phyloP scores from a whole-genome alignment of 2,329 filamentous ascomycete genomes.

The Diaporthe amygdali region DNA sequence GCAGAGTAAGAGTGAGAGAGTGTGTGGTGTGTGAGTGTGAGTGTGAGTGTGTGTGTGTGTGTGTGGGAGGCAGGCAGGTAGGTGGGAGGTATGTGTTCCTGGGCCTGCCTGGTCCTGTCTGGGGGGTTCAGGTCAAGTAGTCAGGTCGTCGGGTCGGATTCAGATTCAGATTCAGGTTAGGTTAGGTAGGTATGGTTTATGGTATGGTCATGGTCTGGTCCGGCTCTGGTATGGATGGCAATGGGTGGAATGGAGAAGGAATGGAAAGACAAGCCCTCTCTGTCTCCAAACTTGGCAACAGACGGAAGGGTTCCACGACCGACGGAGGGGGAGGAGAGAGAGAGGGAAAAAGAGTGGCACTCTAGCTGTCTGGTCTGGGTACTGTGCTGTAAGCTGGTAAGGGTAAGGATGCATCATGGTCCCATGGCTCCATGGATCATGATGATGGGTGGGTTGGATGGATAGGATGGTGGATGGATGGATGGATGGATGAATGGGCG shows the following conservation, averaged over 20 bases:
- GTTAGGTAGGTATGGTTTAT: background rate
- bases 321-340: background rate
- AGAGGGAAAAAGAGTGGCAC: background rate
- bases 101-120: background rate
- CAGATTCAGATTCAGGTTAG: conserved; percentile 11
- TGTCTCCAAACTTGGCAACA: conserved; percentile 6
- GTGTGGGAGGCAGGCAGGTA: background rate
- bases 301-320: conserved; percentile 8
- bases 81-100: background rate
- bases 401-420: conserved; percentile 11
- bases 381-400: conserved; percentile 7
- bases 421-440: conserved; percentile 10
- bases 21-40: background rate
- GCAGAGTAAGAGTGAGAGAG: background rate
- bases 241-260: conserved; percentile 10
- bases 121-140: conserved; percentile 1
- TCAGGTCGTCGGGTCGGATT: background rate
- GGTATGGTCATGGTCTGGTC: background rate
- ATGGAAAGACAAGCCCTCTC: conserved; percentile 7
- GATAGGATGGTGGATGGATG: background rate
- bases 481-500: conserved; percentile 1
- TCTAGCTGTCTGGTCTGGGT: background rate
- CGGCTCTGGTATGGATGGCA: background rate
- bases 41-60: background rate
- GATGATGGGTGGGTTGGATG: background rate